phyloP scores from a whole-genome alignment of 202 grass and related monocot genomes.

The Eragrostis tef region DNA sequence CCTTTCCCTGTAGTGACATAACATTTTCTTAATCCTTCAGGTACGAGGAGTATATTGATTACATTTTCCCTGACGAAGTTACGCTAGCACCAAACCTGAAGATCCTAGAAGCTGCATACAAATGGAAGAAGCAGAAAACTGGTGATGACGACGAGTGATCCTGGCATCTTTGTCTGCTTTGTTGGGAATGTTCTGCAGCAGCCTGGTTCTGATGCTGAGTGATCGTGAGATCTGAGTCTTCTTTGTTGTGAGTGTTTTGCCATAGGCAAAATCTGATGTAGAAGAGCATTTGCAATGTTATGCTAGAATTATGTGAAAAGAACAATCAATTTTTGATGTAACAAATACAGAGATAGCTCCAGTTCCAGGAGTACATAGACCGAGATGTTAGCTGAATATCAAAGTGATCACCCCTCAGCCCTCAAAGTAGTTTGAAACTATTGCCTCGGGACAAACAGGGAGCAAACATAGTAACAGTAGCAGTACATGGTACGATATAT shows the following conservation, averaged over 20 bases:
- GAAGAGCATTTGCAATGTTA: not conserved
- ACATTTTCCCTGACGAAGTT: slow-evolving; percentile 92
- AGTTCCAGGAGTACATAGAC: too few species aligned
- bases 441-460: too few species aligned
- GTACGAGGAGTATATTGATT: slow-evolving; percentile 90
- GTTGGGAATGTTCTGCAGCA: not conserved
- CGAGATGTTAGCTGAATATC: too few species aligned
- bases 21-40: slow-evolving; percentile 49
- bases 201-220: slow-evolving; percentile 2
- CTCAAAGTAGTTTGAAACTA: too few species aligned
- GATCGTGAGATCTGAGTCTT: not conserved
- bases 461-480: too few species aligned
- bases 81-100: slow-evolving; percentile 78
- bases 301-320: not conserved
- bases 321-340: not conserved
- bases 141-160: slow-evolving; percentile 63
- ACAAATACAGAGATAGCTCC: not conserved
- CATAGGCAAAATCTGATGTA: not conserved
- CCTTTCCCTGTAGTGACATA: slow-evolving; percentile 36
- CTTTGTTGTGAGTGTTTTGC: slow-evolving; percentile 7
- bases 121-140: slow-evolving; percentile 86
- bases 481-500: too few species aligned
- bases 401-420: too few species aligned
- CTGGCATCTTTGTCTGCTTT: not conserved
- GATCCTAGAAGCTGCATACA: slow-evolving; percentile 85